A percentile compares a stretch with the other conserved stretches of the same genome.
Evolutionary conservation across 1,284 basidiomycete species (phyloP).

Genomic region (Sporisorium exsertum): DNA sequence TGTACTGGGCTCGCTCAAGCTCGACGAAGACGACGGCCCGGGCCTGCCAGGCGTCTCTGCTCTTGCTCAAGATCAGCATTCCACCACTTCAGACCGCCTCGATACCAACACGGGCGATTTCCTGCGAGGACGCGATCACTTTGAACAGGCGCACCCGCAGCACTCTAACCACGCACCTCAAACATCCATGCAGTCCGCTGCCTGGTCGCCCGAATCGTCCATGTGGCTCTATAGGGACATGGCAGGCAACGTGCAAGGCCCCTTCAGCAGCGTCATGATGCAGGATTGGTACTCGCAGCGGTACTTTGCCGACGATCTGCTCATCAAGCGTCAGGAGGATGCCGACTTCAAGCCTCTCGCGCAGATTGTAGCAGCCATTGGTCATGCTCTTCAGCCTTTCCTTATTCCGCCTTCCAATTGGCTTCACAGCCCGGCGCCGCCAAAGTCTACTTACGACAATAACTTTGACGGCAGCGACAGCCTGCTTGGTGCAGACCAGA

Average conservation of each 20-base stretch:
- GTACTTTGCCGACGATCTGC: constrained; percentile 87
- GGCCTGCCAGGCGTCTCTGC: constrained; percentile 18
- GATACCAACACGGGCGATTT: constrained; percentile 23
- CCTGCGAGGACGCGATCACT: constrained; percentile 22
- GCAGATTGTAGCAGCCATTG: constrained; percentile 65
- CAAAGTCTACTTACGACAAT: constrained; percentile 21
- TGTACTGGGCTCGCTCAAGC: constrained; percentile 51
- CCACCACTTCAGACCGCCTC: constrained; percentile 4
- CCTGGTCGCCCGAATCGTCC: constrained; percentile 74
- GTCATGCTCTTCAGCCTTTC: constrained; percentile 69
- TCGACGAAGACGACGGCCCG: constrained; percentile 54
- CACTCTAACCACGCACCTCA: constrained; percentile 9
- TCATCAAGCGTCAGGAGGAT: constrained; percentile 78
- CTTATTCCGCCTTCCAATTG: constrained; percentile 60
- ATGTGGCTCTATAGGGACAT: constrained; percentile 95
- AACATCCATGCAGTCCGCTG: constrained; percentile 19
- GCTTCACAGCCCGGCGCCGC: constrained; percentile 27
- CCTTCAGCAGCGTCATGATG: constrained; percentile 90
- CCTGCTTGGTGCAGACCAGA: constrained; percentile 29
- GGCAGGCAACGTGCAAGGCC: constrained; percentile 90
- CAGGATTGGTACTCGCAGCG: constrained; percentile 94
- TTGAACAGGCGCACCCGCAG: constrained; percentile 27
- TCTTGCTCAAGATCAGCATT: constrained; percentile 16
- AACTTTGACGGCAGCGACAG: constrained; percentile 17
- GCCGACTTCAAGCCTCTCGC: constrained; percentile 69